Conservation (phyloP, 257 asterid genomes). For the Forsythia viridissima region DNA sequence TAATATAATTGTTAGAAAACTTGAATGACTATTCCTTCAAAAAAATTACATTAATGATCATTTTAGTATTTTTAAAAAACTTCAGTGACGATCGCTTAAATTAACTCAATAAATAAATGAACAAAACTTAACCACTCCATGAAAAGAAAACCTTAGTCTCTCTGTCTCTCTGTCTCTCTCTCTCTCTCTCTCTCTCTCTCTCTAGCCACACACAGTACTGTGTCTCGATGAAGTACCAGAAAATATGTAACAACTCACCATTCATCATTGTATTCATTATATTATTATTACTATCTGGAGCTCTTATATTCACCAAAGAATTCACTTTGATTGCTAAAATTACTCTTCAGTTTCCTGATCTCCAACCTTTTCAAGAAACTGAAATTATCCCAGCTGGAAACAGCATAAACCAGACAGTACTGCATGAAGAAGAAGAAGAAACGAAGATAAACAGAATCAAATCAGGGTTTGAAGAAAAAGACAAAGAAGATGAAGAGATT, state of each 20-base stretch:
- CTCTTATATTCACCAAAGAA: constrained; percentile 31
- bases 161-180: neutral
- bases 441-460: neutral
- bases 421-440: neutral
- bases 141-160: too few relatives aligned
- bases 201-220: neutral
- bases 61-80: too few relatives aligned
- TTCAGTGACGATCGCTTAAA: too few relatives aligned
- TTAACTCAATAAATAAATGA: too few relatives aligned
- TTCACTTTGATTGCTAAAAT: constrained; percentile 31
- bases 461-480: constrained; percentile 10
- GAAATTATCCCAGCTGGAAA: neutral
- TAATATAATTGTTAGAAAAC: too few relatives aligned
- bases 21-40: too few relatives aligned
- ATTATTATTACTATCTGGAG: constrained; percentile 25
- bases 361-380: neutral
- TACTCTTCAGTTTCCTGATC: constrained; percentile 23
- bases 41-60: too few relatives aligned
- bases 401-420: neutral
- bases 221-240: constrained; percentile 22
- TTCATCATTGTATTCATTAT: constrained; percentile 26
- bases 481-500: constrained; percentile 11
- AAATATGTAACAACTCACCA: constrained; percentile 27
- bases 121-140: too few relatives aligned
- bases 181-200: neutral